A percentile compares a stretch with the other conserved stretches of the same genome.
Conservation (phyloP, 768 basidiomycete genomes). For the Trametes cinnabarina region DNA sequence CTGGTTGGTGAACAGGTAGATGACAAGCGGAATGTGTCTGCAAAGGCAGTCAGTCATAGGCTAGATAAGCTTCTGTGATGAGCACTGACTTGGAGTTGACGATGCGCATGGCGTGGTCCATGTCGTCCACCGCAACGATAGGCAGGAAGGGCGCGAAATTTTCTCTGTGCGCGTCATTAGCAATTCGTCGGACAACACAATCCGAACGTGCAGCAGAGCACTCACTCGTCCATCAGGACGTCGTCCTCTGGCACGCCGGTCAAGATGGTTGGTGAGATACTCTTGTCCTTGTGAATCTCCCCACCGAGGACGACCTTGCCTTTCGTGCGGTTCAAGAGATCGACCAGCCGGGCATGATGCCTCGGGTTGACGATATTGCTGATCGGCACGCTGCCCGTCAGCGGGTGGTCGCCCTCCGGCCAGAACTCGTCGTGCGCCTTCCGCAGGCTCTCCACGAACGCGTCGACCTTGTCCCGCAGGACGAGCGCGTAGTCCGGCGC, state of each 20-base stretch:
- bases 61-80: neutral
- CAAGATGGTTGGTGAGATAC: conserved; percentile 61
- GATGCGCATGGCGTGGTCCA: conserved; percentile 56
- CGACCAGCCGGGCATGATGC: conserved; percentile 54
- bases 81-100: conserved; percentile 49
- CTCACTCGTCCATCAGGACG: conserved; percentile 58
- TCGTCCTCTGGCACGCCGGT: conserved; percentile 53
- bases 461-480: conserved; percentile 41
- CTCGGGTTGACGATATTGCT: conserved; percentile 51
- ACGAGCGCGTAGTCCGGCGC: conserved; percentile 47
- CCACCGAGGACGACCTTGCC: conserved; percentile 59
- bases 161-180: conserved; percentile 45
- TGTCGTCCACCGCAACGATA: conserved; percentile 52
- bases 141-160: conserved; percentile 73
- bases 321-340: conserved; percentile 51
- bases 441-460: conserved; percentile 45
- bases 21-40: conserved; percentile 57
- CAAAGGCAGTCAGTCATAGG: neutral
- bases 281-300: conserved; percentile 37
- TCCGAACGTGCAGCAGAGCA: neutral
- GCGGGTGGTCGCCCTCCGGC: conserved; percentile 45
- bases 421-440: conserved; percentile 48
- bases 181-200: neutral
- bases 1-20: conserved; percentile 63
- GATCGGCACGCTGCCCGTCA: conserved; percentile 40